Evolutionary conservation across 2,329 filamentous ascomycete genomes (phyloP).

Genomic region (Beauveria rudraprayagi): DNA sequence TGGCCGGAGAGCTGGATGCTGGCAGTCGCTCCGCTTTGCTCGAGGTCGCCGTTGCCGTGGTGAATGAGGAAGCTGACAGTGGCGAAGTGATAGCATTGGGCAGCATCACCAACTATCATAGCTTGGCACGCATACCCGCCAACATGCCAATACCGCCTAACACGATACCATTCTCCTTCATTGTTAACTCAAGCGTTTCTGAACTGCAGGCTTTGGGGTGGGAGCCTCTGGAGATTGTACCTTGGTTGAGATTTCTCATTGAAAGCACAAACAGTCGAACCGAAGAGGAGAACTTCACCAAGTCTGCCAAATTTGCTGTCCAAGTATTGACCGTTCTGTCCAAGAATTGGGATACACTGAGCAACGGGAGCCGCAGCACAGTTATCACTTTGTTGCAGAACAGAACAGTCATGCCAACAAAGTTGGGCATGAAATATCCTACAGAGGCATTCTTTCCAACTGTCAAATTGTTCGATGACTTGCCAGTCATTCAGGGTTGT

Average conservation of each 20-base stretch:
- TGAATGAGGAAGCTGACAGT: slow-evolving; percentile 51
- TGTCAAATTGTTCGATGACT: slow-evolving; percentile 92
- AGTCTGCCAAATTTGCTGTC: slow-evolving; percentile 63
- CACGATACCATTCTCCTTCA: slow-evolving; percentile 80
- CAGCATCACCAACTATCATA: slow-evolving; percentile 67
- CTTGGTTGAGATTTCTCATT: slow-evolving; percentile 80
- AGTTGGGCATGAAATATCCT: slow-evolving; percentile 79
- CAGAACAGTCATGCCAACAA: slow-evolving; percentile 79
- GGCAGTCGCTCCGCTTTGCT: slow-evolving; percentile 62
- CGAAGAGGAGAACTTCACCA: slow-evolving; percentile 61
- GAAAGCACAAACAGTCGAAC: slow-evolving; percentile 52
- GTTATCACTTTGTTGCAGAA: slow-evolving; percentile 57
- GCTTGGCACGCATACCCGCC: slow-evolving; percentile 69
- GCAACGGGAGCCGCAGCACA: slow-evolving; percentile 54
- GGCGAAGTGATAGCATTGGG: slow-evolving; percentile 71
- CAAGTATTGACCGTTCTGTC: slow-evolving; percentile 74
- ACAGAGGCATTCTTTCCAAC: slow-evolving; percentile 82
- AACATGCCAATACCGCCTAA: slow-evolving; percentile 71
- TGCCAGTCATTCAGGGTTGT: slow-evolving; percentile 71
- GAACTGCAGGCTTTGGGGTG: slow-evolving; percentile 79
- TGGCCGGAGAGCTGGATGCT: slow-evolving; percentile 63
- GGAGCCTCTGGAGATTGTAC: slow-evolving; percentile 73
- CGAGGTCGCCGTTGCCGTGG: slow-evolving; percentile 68
- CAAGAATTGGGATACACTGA: slow-evolving; percentile 82
- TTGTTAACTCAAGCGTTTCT: slow-evolving; percentile 54